Evolutionary conservation across 2,329 filamentous ascomycete genomes (phyloP).

Genomic region (Penicillium janthinellum): DNA sequence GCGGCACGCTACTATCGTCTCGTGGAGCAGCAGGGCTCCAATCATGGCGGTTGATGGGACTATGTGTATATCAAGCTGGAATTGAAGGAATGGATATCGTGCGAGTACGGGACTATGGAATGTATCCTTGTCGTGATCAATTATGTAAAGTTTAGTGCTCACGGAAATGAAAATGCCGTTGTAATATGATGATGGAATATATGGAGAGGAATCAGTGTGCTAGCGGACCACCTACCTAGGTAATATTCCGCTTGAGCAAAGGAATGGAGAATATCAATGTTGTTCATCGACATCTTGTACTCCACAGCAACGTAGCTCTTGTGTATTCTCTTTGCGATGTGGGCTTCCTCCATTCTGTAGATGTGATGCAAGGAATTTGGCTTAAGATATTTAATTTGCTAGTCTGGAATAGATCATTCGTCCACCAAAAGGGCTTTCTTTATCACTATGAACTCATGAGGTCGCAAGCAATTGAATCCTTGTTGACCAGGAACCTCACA

Average conservation of each 20-base stretch:
- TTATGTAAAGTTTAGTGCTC: neutral
- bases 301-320: no score
- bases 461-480: no score
- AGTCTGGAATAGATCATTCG: no score
- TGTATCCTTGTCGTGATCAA: neutral
- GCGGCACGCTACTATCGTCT: conserved; percentile 20
- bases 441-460: neutral
- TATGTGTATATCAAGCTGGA: neutral
- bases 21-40: conserved; percentile 11
- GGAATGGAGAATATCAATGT: no score
- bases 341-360: no score
- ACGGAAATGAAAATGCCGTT: neutral
- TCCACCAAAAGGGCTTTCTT: neutral
- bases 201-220: no score
- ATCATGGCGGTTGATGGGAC: neutral
- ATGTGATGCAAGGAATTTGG: no score
- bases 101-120: neutral
- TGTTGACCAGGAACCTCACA: neutral
- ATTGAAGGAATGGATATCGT: neutral
- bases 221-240: no score
- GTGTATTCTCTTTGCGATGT: no score
- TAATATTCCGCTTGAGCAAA: no score
- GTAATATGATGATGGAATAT: neutral
- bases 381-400: no score
- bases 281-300: no score